These are phyloP conservation scores for Drechmeria coniospora DNA, from an alignment of 2,329 filamentous ascomycete species.

Conservation along the genomic window DNA sequence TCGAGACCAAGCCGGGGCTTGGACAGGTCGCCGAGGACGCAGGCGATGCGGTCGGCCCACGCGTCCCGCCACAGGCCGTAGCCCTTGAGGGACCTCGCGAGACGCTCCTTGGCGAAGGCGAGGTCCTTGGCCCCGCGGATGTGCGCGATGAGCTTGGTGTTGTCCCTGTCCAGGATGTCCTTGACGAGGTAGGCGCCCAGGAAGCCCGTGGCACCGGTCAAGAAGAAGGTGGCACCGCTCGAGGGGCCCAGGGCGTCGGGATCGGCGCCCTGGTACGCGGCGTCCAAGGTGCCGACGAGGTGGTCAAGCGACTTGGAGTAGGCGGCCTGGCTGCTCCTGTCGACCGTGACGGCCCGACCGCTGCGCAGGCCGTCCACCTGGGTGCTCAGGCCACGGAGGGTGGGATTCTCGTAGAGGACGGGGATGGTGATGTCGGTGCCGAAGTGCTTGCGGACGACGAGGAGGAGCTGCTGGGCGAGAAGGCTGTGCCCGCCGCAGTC, in stretches of 20 bases:
- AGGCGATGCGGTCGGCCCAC: constrained; percentile 50
- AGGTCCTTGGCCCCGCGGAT: constrained; percentile 51
- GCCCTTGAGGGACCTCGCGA: constrained; percentile 51
- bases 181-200: constrained; percentile 66
- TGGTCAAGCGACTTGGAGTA: constrained; percentile 38
- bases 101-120: constrained; percentile 44
- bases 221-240: constrained; percentile 44
- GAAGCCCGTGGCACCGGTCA: constrained; percentile 72
- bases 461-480: constrained; percentile 60
- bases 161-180: constrained; percentile 49
- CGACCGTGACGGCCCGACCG: constrained; percentile 9
- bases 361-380: constrained; percentile 15
- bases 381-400: constrained; percentile 12
- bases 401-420: constrained; percentile 14
- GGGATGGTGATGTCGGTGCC: constrained; percentile 16
- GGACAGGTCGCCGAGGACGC: constrained; percentile 58
- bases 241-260: constrained; percentile 18
- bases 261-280: constrained; percentile 14
- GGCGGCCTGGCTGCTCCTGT: constrained; percentile 30
- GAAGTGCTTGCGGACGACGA: constrained; percentile 28
- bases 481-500: constrained; percentile 23
- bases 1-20: constrained; percentile 61
- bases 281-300: constrained; percentile 33
- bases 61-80: constrained; percentile 66
- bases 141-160: constrained; percentile 46